Evolutionary conservation across 208 protist genomes (phyloP).

Genomic region (Leishmania mexicana): DNA sequence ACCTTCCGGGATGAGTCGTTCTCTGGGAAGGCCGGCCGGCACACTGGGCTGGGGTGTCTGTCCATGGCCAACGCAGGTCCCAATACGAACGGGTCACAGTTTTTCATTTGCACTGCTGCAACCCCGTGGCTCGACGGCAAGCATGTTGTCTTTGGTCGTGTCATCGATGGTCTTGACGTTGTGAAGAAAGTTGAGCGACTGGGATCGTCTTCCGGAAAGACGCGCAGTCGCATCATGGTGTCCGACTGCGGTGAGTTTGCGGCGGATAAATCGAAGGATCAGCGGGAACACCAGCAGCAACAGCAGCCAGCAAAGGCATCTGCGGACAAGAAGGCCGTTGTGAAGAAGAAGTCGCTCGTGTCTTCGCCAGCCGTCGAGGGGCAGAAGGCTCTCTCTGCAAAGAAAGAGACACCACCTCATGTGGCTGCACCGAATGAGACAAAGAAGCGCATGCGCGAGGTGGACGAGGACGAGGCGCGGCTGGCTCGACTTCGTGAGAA

Average conservation of each 20-base stretch:
- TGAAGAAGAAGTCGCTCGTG: not conserved
- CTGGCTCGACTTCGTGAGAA: constrained; percentile 70
- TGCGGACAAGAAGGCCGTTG: constrained; percentile 1
- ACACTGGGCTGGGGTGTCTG: constrained; percentile 92
- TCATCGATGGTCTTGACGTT: constrained; percentile 86
- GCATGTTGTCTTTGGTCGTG: constrained; percentile 97
- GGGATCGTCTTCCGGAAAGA: constrained; percentile 75
- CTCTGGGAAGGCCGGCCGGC: constrained; percentile 91
- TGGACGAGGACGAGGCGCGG: constrained; percentile 44
- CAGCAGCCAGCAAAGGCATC: constrained; percentile 7
- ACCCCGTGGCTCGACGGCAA: constrained; percentile 93
- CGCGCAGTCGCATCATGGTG: constrained; percentile 63
- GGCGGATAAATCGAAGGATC: constrained; percentile 18
- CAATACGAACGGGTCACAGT: constrained; percentile 97
- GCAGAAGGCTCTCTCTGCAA: constrained; percentile 4
- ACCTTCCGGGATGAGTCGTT: constrained; percentile 98
- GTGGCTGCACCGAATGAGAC: constrained; percentile 10
- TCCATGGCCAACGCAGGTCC: constrained; percentile 99
- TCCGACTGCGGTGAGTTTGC: constrained; percentile 81
- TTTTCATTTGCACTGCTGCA: constrained; percentile 92
- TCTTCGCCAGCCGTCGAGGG: not conserved
- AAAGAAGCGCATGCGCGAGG: constrained; percentile 27
- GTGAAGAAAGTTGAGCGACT: constrained; percentile 82
- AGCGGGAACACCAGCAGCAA: not conserved
- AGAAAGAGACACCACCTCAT: not conserved